Base-by-base conservation (phyloP, 176 grass and related monocot species). In the Oryza longistaminata region DNA sequence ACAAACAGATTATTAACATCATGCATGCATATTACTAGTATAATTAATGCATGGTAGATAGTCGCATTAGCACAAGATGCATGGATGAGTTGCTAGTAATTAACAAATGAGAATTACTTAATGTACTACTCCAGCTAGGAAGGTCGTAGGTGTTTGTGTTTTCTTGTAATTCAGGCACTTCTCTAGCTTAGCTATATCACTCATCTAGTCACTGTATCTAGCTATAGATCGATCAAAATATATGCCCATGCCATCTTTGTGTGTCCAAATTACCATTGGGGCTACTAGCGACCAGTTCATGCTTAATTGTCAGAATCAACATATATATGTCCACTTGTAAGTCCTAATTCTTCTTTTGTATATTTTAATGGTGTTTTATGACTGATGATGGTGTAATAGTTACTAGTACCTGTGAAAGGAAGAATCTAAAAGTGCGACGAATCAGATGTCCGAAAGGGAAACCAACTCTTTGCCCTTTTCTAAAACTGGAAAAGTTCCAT, bases 301-400 rank as follows among this genome's bases (percentile, higher is more conserved):
- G 40, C 25, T 82, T 60, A 83, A 60, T 49, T 49, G 68, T 35
- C 76, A 89, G 87, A 85, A 85, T 73, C 81, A 85, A 64, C 69
- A 76, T 66, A 85, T 85, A 40, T 85, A 31, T 31, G 34, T 0
- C 34, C 34, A 35, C 4, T 35, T 0, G 34, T 35, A 35, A 35
- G 29, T 31, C 29, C 4, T 35, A 70, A 69, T 76, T 62, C 68
- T 48, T 74, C 26, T 21, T 82, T 82, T 58, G 29, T 50, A 71
- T 0, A 3, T 66, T 40, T 75, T 76, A 61, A 67, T 9, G 19
- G 0, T 35, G 3, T 67, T 64, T 12, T 22, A 37, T 39, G n/a
- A 52, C 6, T 52, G 49, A 52, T 52, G 48, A 40, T 74, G 55
- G 16, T 78, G 53, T 58, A 73, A 45, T 45, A 67, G 34, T 33